Conservation (phyloP, 2,329 filamentous ascomycete species). For the Emmonsiellopsis sp. region DNA sequence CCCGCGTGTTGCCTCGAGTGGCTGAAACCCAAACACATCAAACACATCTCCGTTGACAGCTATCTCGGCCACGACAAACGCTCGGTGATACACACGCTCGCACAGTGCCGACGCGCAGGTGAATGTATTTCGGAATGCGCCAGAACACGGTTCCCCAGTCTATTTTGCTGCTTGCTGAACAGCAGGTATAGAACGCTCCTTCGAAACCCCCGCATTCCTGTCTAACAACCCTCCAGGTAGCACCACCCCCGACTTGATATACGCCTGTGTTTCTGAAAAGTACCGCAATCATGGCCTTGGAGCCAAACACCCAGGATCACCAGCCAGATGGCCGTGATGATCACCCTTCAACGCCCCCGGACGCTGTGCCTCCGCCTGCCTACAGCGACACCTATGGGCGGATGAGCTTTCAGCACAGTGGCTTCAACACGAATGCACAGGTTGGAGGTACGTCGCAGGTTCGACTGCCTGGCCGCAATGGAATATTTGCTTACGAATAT, state of each 20-base stretch:
- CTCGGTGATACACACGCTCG: background rate
- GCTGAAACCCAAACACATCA: no score
- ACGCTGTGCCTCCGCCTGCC: conserved; percentile 15
- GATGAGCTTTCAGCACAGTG: conserved; percentile 51
- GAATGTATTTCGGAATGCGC: background rate
- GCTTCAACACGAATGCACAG: conserved; percentile 53
- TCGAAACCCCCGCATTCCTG: background rate
- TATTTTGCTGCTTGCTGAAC: background rate
- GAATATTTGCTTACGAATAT: conserved; percentile 4
- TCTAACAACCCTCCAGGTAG: no score
- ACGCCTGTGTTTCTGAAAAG: background rate
- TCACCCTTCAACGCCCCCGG: conserved; percentile 5
- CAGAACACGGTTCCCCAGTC: background rate
- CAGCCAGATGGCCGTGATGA: background rate
- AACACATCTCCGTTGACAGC: no score
- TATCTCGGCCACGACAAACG: no score
- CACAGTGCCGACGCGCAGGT: background rate
- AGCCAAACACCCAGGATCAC: background rate
- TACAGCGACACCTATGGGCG: conserved; percentile 45
- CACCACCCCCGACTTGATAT: background rate
- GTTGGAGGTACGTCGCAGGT: conserved; percentile 39
- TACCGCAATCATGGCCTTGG: background rate
- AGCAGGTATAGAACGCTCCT: background rate
- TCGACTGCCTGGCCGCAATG: background rate
- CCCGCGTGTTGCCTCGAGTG: no score